Evolutionary conservation across 2,329 filamentous ascomycete genomes (phyloP).

Genomic region (Podosphaera fusca): DNA sequence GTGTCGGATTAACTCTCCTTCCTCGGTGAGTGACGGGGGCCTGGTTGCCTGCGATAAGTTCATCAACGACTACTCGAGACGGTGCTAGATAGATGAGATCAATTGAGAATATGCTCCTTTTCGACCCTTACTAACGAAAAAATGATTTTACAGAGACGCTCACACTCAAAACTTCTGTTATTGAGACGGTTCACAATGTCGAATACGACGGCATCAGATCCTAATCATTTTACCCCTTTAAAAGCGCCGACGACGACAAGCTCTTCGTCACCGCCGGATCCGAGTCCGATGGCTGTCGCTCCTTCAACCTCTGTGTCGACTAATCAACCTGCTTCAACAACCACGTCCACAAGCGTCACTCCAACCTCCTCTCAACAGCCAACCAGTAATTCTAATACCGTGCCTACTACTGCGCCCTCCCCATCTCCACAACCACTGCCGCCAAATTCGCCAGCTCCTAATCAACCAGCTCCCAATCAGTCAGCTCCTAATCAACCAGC

Average conservation of each 20-base stretch:
- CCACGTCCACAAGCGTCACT: slow-evolving; percentile 12
- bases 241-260: slow-evolving; percentile 6
- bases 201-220: slow-evolving; percentile 13
- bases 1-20: too few relatives aligned
- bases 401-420: neutral
- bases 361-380: slow-evolving; percentile 9
- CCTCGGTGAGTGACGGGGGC: too few relatives aligned
- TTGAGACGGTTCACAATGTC: slow-evolving; percentile 11
- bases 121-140: neutral
- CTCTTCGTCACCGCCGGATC: slow-evolving; percentile 2
- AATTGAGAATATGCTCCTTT: neutral
- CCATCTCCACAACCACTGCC: slow-evolving; percentile 2
- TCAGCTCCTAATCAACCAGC: slow-evolving; percentile 2
- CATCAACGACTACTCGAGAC: too few relatives aligned
- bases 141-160: neutral
- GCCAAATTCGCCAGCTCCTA: slow-evolving; percentile 9
- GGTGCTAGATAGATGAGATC: too few relatives aligned
- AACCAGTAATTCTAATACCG: slow-evolving; percentile 3
- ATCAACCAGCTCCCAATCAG: slow-evolving; percentile 5
- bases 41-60: too few relatives aligned
- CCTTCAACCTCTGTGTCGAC: slow-evolving; percentile 3
- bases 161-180: slow-evolving; percentile 7
- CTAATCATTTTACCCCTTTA: slow-evolving; percentile 3
- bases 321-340: slow-evolving; percentile 4
- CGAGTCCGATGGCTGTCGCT: neutral